phyloP scores from a whole-genome alignment of 495 filamentous ascomycete genomes.

The Amorphotheca resinae region DNA sequence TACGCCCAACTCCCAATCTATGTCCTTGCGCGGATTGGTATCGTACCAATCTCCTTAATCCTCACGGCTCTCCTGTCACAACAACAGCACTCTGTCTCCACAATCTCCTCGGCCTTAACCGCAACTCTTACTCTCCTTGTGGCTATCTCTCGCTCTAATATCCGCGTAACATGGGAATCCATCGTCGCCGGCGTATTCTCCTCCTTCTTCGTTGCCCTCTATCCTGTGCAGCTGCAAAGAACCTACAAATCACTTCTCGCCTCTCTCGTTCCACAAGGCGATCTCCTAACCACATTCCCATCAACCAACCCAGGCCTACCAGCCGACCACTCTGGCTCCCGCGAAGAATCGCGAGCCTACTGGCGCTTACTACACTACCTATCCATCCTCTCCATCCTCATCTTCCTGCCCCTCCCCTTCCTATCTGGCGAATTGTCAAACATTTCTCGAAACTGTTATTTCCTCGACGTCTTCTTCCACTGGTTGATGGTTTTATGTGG shows the following conservation, averaged over 20 bases:
- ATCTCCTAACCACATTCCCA: slow-evolving; percentile 11
- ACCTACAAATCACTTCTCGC: slow-evolving; percentile 29
- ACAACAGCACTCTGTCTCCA: slow-evolving; percentile 29
- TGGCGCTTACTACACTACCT: slow-evolving; percentile 38
- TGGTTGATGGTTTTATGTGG: slow-evolving; percentile 24
- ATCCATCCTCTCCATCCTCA: slow-evolving; percentile 32
- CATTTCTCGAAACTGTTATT: slow-evolving; percentile 36
- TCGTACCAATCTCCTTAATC: slow-evolving; percentile 31
- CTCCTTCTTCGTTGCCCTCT: slow-evolving; percentile 35
- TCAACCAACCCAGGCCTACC: neutral
- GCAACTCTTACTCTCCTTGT: slow-evolving; percentile 36
- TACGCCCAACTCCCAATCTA: slow-evolving; percentile 38
- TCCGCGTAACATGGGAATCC: slow-evolving; percentile 33
- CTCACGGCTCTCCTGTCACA: slow-evolving; percentile 31
- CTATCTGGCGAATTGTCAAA: slow-evolving; percentile 33
- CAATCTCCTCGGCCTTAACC: slow-evolving; percentile 35
- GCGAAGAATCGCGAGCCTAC: slow-evolving; percentile 32
- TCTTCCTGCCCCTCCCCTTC: slow-evolving; percentile 34
- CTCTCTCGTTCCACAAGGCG: slow-evolving; percentile 17
- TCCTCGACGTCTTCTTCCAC: slow-evolving; percentile 28
- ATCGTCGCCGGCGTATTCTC: slow-evolving; percentile 39
- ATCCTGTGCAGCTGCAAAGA: slow-evolving; percentile 34
- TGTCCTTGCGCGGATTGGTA: slow-evolving; percentile 32
- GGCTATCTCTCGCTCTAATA: slow-evolving; percentile 27
- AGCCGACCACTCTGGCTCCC: slow-evolving; percentile 19